phyloP scores from a whole-genome alignment of 1,284 basidiomycete species.

The Malassezia dermatis region DNA sequence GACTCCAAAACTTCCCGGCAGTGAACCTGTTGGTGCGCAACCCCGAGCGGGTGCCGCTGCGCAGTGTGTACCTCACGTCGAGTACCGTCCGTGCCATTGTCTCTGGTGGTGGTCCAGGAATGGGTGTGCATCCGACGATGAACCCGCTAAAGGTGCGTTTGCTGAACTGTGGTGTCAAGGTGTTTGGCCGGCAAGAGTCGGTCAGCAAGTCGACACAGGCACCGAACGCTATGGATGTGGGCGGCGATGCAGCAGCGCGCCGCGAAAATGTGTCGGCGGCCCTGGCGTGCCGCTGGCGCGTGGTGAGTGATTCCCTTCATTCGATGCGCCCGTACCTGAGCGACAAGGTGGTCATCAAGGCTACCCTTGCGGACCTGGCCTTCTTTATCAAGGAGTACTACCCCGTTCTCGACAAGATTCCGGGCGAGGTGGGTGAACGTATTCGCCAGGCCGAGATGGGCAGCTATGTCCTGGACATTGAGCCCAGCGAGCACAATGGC shows the following conservation, averaged over 20 bases:
- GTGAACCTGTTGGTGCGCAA: conserved; percentile 77
- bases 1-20: conserved; percentile 67
- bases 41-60: conserved; percentile 62
- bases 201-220: conserved; percentile 40
- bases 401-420: conserved; percentile 31
- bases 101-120: conserved; percentile 56
- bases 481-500: conserved; percentile 28
- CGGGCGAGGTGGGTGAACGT: conserved; percentile 25
- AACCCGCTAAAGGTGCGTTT: conserved; percentile 73
- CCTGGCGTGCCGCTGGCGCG: conserved; percentile 56
- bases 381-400: conserved; percentile 51
- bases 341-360: conserved; percentile 57
- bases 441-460: conserved; percentile 33
- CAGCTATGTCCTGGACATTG: conserved; percentile 37
- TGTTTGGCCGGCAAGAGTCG: conserved; percentile 55
- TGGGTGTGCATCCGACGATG: conserved; percentile 31
- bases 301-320: conserved; percentile 73
- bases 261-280: conserved; percentile 32
- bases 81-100: conserved; percentile 65
- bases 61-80: conserved; percentile 82
- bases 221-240: background rate
- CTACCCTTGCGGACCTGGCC: conserved; percentile 57
- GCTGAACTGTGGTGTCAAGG: conserved; percentile 79
- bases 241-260: background rate
- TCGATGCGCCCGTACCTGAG: conserved; percentile 71